These are phyloP conservation scores for Cercospora sp. DNA, from an alignment of 2,329 filamentous ascomycete species.

Conservation along the genomic window DNA sequence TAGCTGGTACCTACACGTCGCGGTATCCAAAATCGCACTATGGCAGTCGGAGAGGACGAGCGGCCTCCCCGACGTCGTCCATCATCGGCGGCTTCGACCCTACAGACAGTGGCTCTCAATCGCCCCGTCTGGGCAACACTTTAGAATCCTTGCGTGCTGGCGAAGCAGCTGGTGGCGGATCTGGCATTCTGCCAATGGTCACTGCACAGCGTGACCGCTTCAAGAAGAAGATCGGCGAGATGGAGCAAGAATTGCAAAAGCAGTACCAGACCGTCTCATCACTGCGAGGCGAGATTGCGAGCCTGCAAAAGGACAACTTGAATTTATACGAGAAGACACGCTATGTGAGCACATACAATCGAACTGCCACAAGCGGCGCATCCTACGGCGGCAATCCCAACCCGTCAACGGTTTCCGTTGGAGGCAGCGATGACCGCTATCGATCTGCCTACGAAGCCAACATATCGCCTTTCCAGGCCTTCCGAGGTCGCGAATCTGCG, in stretches of 20 bases:
- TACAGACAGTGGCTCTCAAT: slow-evolving; percentile 42
- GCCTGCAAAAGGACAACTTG: slow-evolving; percentile 92
- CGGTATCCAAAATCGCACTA: slow-evolving; percentile 68
- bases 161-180: slow-evolving; percentile 69
- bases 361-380: slow-evolving; percentile 66
- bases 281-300: slow-evolving; percentile 84
- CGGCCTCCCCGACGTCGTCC: slow-evolving; percentile 88
- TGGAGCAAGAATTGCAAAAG: slow-evolving; percentile 87
- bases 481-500: slow-evolving; percentile 87
- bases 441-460: slow-evolving; percentile 91
- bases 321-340: slow-evolving; percentile 96
- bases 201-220: slow-evolving; percentile 97
- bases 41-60: slow-evolving; percentile 62
- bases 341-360: slow-evolving; percentile 91
- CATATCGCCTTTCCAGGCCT: slow-evolving; percentile 92
- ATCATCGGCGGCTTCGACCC: slow-evolving; percentile 97
- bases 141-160: slow-evolving; percentile 64
- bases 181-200: slow-evolving; percentile 88
- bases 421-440: slow-evolving; percentile 70
- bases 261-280: slow-evolving; percentile 79
- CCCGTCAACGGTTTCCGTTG: slow-evolving; percentile 66
- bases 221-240: slow-evolving; percentile 89
- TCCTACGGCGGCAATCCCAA: slow-evolving; percentile 66
- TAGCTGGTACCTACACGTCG: slow-evolving; percentile 86
- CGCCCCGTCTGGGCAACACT: slow-evolving; percentile 42